Evolutionary conservation across 2,329 filamentous ascomycete species (phyloP), one percentile per base, ranked within the genome.

Genomic region (Orbilia blumenaviensis): DNA sequence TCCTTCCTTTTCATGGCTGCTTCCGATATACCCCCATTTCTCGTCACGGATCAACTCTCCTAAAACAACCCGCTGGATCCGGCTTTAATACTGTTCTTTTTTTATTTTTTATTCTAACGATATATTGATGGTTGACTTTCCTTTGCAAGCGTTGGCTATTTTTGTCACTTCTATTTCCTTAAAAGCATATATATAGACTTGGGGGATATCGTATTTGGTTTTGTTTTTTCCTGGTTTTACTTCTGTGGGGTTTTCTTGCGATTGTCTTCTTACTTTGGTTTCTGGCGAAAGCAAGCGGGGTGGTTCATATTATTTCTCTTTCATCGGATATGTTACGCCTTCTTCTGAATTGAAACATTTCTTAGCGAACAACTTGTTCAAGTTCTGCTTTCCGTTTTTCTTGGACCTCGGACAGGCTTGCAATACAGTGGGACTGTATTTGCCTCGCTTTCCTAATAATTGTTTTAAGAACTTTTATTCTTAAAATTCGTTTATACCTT

Each of bases 101-200:
- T 36, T 27, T 32, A 41, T 42, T 29, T 9, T 32, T 54, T 34
- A 32, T 21, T 66, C 38, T 50, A 52, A 66, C 54, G 69, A 74
- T 44, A 58, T 67, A 63, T 75, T 64, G 27, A 44, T 66, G 18
- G 42, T 74, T 66, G 29, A 32, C 36, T 41, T 54, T 44, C 48
- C 54, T 69, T 76, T 64, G 54, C 64, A 64, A 72, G 67, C 67
- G 67, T 60, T 66, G 58, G 60, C 54, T 66, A 52, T 68, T 60
- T 32, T 6, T 67, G 41, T 34, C 29, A 18, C 44, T 46, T 66
- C 41, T 50, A 16, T 64, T 76, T 66, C 66, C 41, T 52, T 64
- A 76, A 76, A 76, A 69, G 72, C 72, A 76, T 76, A 76, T 69
- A 66, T 64, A 76, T 76, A 76, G 72, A 76, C 72, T 76, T 76